These are phyloP conservation scores for Trichocomaceae sp. DNA, from an alignment of 2,329 filamentous ascomycete genomes.

Conservation along the genomic window DNA sequence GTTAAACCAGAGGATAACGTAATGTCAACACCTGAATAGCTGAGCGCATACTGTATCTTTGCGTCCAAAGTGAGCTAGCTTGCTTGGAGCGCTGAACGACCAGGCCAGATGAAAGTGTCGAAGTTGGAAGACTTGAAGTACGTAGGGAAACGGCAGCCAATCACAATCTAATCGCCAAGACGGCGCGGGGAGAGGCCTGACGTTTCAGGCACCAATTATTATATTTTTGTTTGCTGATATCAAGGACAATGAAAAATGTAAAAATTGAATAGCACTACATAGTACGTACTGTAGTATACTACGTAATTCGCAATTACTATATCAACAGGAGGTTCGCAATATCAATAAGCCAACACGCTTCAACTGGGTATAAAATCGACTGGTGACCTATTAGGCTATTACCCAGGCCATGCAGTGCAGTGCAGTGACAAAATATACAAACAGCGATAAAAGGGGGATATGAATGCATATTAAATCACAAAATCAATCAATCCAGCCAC, in stretches of 20 bases:
- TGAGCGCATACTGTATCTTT: neutral
- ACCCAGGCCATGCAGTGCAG: neutral
- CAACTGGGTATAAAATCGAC: slow-evolving; percentile 19
- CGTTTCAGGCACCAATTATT: neutral
- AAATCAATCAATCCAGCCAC: slow-evolving; percentile 10
- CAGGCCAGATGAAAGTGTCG: neutral
- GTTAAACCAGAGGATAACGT: neutral
- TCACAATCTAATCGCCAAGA: neutral
- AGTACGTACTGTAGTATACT: too few relatives aligned
- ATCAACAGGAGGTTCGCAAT: neutral
- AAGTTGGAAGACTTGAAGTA: neutral
- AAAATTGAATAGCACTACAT: neutral
- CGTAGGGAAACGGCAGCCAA: neutral
- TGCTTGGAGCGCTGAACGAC: neutral
- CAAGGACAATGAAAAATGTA: too few relatives aligned
- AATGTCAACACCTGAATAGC: neutral
- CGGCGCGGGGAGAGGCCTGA: neutral
- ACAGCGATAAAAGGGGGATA: neutral
- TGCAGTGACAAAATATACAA: slow-evolving; percentile 3
- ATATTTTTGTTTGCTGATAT: neutral
- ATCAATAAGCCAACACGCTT: slow-evolving; percentile 8
- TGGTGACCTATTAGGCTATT: slow-evolving; percentile 7
- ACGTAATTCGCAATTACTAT: neutral
- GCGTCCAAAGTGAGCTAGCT: neutral
- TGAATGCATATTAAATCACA: neutral